Percentiles rank a stretch among this genome's conserved stretches.
Conservation (phyloP, 2,329 filamentous ascomycete species). For the Colletotrichum sp. region DNA sequence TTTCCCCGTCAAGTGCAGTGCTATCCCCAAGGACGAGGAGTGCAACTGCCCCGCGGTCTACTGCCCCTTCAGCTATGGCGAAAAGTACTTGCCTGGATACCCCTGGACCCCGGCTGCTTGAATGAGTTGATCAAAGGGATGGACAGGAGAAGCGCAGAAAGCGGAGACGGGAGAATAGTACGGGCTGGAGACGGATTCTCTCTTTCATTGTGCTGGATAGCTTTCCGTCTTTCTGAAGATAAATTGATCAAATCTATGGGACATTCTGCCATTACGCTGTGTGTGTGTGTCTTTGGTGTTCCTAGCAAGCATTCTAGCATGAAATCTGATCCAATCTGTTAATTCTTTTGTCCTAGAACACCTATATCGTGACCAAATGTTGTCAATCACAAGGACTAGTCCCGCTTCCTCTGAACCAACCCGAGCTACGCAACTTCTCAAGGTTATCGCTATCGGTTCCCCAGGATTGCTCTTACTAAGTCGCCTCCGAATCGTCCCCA, state of each 20-base stretch:
- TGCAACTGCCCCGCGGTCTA: constrained; percentile 15
- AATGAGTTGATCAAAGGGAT: background rate
- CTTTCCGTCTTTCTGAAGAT: background rate
- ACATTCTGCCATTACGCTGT: background rate
- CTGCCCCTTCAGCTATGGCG: constrained; percentile 16
- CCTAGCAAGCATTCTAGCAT: background rate
- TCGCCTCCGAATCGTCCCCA: background rate
- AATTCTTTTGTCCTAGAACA: background rate
- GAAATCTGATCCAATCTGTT: background rate
- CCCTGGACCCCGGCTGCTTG: background rate
- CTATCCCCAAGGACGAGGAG: background rate
- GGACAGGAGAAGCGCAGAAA: background rate
- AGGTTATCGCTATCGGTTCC: background rate
- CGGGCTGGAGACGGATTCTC: background rate
- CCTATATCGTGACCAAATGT: background rate
- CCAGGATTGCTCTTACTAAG: background rate
- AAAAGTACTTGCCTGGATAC: background rate
- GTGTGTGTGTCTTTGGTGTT: background rate
- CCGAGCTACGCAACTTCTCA: background rate
- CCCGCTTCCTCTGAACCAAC: background rate
- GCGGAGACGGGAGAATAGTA: background rate
- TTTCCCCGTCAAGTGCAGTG: background rate
- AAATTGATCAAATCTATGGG: background rate
- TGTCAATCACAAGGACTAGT: background rate
- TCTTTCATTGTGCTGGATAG: background rate